Evolutionary conservation across 192 early-diverging fungal genomes (phyloP).

Genomic region (Funneliformis mosseae): DNA sequence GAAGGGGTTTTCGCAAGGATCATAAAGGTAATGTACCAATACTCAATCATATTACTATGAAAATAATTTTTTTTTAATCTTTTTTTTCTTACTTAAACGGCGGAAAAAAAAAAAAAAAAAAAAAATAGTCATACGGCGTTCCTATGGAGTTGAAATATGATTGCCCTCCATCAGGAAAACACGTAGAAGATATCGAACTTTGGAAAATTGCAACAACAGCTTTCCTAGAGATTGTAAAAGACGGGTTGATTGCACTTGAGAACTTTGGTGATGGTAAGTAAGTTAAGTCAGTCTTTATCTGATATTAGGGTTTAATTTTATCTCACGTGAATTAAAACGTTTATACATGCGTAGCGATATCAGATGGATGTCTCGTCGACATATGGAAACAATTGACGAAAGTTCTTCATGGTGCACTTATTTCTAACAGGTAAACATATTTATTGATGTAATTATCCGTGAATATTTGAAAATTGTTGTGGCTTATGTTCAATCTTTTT

Average conservation of each 20-base stretch:
- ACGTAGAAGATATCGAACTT: constrained; percentile 67
- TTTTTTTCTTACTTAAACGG: background rate
- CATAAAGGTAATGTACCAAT: constrained; percentile 40
- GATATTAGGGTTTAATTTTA: constrained; percentile 15
- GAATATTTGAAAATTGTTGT: background rate
- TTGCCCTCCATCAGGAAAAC: constrained; percentile 70
- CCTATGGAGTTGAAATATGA: constrained; percentile 77
- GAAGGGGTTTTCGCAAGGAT: constrained; percentile 55
- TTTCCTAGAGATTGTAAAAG: constrained; percentile 60
- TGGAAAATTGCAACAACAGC: constrained; percentile 72
- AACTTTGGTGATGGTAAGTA: constrained; percentile 46
- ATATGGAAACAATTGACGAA: constrained; percentile 59
- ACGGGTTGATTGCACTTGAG: constrained; percentile 47
- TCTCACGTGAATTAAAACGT: background rate
- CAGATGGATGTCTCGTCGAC: constrained; percentile 52
- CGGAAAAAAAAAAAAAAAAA: background rate
- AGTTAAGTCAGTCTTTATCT: background rate
- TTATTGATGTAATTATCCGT: background rate
- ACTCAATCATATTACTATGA: background rate
- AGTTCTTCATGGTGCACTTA: constrained; percentile 62
- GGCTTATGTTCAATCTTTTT: background rate
- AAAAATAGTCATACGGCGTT: constrained; percentile 57
- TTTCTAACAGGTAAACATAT: constrained; percentile 55
- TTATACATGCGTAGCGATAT: constrained; percentile 46
- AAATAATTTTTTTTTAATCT: background rate